Evolutionary conservation across 208 protist genomes (phyloP).

Genomic region (Trypanosoma vivax): DNA sequence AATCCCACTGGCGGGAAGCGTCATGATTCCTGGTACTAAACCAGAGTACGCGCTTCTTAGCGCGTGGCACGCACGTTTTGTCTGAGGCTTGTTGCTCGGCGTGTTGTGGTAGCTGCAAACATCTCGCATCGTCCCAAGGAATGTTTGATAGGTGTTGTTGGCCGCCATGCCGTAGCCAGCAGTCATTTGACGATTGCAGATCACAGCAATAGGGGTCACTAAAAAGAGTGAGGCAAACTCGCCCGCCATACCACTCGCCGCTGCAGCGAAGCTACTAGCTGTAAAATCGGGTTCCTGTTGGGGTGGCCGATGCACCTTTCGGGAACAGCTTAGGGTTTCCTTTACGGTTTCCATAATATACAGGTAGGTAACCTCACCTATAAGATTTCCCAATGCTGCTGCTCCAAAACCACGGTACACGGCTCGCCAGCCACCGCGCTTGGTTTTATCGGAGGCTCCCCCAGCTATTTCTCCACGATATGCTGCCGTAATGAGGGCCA

Average conservation of each 20-base stretch:
- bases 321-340: conserved; percentile 30
- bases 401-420: conserved; percentile 71
- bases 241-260: conserved; percentile 63
- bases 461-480: conserved; percentile 38
- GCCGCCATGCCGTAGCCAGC: conserved; percentile 64
- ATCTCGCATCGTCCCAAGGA: conserved; percentile 27
- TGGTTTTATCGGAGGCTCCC: conserved; percentile 24
- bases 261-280: conserved; percentile 40
- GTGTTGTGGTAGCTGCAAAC: conserved; percentile 50
- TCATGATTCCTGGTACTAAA: conserved; percentile 50
- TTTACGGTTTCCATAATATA: conserved; percentile 68
- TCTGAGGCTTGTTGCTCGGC: neutral
- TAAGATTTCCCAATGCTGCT: conserved; percentile 57
- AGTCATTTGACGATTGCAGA: conserved; percentile 81
- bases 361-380: conserved; percentile 71
- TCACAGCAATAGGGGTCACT: conserved; percentile 57
- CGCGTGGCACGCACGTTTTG: conserved; percentile 3
- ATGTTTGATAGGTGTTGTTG: conserved; percentile 36
- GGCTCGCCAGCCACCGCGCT: conserved; percentile 47
- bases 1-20: conserved; percentile 66
- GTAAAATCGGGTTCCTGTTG: conserved; percentile 16
- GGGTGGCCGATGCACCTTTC: neutral
- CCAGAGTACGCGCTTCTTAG: conserved; percentile 68
- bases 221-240: conserved; percentile 58
- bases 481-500: conserved; percentile 31